These are phyloP conservation scores for Aristolochia californica DNA, from an alignment of 164 flowering plant species.

Conservation along the genomic window DNA sequence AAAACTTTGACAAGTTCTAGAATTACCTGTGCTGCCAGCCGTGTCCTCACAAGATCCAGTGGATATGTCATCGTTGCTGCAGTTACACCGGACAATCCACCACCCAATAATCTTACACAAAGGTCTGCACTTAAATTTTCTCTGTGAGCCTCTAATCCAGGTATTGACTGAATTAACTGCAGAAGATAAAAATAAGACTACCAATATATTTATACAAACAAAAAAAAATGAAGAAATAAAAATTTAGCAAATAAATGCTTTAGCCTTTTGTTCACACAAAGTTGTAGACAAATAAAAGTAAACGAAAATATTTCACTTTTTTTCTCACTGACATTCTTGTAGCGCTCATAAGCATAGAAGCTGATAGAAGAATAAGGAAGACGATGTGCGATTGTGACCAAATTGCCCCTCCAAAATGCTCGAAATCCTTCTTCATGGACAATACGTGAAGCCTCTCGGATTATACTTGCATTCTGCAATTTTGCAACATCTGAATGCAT, in stretches of 20 bases:
- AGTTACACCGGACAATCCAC: constrained; percentile 80
- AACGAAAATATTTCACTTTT: not conserved
- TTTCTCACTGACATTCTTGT: constrained; percentile 44
- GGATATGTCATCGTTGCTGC: constrained; percentile 80
- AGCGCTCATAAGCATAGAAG: constrained; percentile 68
- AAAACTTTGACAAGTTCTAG: not conserved
- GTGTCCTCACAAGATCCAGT: constrained; percentile 77
- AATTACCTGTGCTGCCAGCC: constrained; percentile 82
- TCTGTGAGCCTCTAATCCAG: constrained; percentile 30
- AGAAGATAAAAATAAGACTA: not conserved
- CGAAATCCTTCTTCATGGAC: constrained; percentile 63
- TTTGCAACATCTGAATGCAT: constrained; percentile 66
- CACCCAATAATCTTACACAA: constrained; percentile 54
- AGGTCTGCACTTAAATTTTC: constrained; percentile 29
- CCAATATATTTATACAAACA: not conserved
- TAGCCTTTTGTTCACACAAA: no score
- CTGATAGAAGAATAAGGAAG: constrained; percentile 79
- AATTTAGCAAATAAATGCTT: not conserved
- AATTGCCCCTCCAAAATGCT: constrained; percentile 88
- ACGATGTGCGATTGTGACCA: constrained; percentile 79
- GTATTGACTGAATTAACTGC: constrained; percentile 48
- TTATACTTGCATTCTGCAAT: constrained; percentile 51
- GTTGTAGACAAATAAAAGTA: not conserved
- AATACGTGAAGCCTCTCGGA: constrained; percentile 73
- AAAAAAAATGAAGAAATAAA: not conserved